phyloP scores from a whole-genome alignment of 257 asterid species.

The Nicotiana obtusifolia region DNA sequence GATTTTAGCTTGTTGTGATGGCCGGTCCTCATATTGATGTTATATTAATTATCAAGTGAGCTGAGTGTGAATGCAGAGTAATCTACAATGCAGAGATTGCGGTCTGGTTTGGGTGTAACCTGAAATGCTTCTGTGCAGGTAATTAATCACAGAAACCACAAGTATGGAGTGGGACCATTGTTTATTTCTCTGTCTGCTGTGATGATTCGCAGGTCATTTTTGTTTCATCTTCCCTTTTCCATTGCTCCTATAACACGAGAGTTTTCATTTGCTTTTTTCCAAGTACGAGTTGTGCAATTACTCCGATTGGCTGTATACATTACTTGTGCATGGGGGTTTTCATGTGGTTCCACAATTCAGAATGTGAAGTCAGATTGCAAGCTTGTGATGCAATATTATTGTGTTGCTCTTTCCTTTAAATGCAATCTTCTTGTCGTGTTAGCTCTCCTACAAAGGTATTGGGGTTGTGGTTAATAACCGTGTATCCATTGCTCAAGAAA shows the following conservation, averaged over 20 bases:
- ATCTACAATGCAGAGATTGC: neutral
- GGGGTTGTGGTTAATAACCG: neutral
- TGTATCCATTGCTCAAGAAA: neutral
- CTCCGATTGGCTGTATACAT: neutral
- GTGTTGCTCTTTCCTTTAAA: neutral
- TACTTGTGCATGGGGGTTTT: neutral
- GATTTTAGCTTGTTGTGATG: neutral
- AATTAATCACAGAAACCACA: neutral
- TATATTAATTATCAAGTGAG: neutral
- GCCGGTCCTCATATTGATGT: neutral
- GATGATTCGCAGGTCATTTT: too few species aligned
- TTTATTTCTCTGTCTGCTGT: too few species aligned
- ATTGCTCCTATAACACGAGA: neutral
- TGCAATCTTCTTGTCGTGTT: neutral
- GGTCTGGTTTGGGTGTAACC: neutral
- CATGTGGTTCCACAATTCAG: neutral
- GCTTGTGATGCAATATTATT: neutral
- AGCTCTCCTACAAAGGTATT: neutral
- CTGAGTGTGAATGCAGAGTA: neutral
- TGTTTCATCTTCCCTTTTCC: neutral
- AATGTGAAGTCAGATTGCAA: neutral
- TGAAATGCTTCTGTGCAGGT: neutral
- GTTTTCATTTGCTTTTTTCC: neutral
- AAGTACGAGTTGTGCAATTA: neutral
- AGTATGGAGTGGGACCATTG: neutral